These are phyloP conservation scores for Phoenix dactylifera DNA, from an alignment of 176 grass and related monocot genomes.

Conservation along the genomic window DNA sequence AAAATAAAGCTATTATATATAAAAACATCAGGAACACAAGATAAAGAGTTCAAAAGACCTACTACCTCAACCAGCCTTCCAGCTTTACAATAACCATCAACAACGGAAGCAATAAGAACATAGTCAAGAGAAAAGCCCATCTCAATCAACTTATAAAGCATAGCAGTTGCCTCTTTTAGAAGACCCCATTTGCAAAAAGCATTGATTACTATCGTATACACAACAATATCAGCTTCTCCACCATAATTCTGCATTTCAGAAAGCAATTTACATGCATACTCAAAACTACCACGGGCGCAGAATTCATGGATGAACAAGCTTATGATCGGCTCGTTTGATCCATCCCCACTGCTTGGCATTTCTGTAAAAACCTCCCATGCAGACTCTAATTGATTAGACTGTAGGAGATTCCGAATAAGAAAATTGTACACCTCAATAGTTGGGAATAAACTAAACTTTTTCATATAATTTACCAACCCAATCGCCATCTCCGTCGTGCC, in stretches of 20 bases:
- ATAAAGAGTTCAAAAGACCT: conserved; percentile 6
- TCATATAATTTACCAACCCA: conserved; percentile 6
- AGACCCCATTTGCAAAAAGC: conserved; percentile 9
- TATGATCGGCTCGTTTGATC: neutral
- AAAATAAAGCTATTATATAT: conserved; percentile 25
- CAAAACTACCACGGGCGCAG: neutral
- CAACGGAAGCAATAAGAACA: conserved; percentile 9
- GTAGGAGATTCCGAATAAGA: neutral
- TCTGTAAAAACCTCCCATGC: conserved; percentile 12
- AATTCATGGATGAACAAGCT: conserved; percentile 12
- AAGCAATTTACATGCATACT: conserved; percentile 6
- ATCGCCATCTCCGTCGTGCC: neutral
- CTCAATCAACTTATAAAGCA: conserved; percentile 20
- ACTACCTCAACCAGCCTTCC: conserved; percentile 13
- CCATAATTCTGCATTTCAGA: conserved; percentile 3
- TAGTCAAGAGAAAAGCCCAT: conserved; percentile 8
- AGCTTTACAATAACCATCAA: conserved; percentile 21
- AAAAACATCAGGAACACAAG: conserved; percentile 6
- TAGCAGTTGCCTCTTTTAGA: conserved; percentile 10
- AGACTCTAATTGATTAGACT: conserved; percentile 2
- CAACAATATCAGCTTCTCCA: conserved; percentile 4
- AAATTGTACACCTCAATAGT: conserved; percentile 2
- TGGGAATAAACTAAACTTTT: conserved; percentile 3
- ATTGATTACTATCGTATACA: conserved; percentile 15
- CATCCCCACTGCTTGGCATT: neutral